Evolutionary conservation across 1,139 yeast species (phyloP).

Genomic region (Saccharomycopsis phalli): DNA sequence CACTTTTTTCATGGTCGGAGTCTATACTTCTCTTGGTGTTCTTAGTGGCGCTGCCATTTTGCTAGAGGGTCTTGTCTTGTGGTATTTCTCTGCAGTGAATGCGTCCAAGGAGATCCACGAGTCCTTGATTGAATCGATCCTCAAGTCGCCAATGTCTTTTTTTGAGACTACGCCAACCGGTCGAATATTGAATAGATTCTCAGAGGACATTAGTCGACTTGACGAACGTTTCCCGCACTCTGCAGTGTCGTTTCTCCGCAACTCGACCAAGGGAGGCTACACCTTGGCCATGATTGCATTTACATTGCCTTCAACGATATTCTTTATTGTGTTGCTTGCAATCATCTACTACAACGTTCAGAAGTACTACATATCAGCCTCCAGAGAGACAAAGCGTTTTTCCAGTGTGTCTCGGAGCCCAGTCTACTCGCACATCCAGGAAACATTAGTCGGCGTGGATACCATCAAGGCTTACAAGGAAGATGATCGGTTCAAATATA

Average conservation of each 20-base stretch:
- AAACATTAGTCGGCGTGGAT: slow-evolving; percentile 50
- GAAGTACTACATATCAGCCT: slow-evolving; percentile 41
- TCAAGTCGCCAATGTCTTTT: slow-evolving; percentile 67
- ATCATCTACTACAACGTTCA: slow-evolving; percentile 45
- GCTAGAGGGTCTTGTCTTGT: slow-evolving; percentile 44
- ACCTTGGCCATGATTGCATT: slow-evolving; percentile 43
- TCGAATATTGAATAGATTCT: slow-evolving; percentile 60
- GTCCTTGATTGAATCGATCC: slow-evolving; percentile 51
- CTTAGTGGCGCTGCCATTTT: slow-evolving; percentile 43
- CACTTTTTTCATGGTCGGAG: slow-evolving; percentile 38
- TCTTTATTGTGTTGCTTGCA: slow-evolving; percentile 35
- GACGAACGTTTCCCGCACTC: slow-evolving; percentile 46
- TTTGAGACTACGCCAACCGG: slow-evolving; percentile 78
- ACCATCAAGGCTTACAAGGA: slow-evolving; percentile 52
- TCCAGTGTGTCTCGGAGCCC: slow-evolving; percentile 47
- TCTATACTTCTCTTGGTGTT: slow-evolving; percentile 51
- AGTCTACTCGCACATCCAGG: slow-evolving; percentile 56
- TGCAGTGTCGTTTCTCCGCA: slow-evolving; percentile 37
- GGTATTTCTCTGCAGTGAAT: slow-evolving; percentile 54
- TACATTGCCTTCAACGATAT: slow-evolving; percentile 43
- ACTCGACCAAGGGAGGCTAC: slow-evolving; percentile 36
- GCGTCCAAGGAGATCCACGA: slow-evolving; percentile 58
- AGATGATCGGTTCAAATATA: slow-evolving; percentile 40
- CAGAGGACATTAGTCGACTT: slow-evolving; percentile 58
- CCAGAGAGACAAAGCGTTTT: slow-evolving; percentile 49